Base-by-base conservation (phyloP, 73 alveolate species). In the Effrenium voratum region DNA sequence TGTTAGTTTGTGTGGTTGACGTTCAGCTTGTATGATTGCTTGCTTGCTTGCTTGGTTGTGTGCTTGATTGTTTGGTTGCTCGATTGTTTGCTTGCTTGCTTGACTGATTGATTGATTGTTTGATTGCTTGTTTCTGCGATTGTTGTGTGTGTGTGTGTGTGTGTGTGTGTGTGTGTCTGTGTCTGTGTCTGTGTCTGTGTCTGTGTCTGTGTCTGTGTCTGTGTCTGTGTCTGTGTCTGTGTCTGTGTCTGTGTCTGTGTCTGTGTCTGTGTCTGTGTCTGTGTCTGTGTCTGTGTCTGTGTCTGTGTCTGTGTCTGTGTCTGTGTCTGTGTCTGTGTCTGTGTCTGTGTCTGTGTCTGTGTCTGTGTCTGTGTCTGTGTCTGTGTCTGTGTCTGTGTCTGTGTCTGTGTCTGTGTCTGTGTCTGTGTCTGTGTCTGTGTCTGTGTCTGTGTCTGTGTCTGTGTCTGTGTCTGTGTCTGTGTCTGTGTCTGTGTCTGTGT, bases 121-220 rank as follows among this genome's bases (percentile, higher is more conserved):
- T n/a, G n/a, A n/a, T n/a, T n/a, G n/a, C n/a, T n/a, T n/a, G n/a
- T n/a, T n/a, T n/a, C n/a, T n/a, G n/a, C n/a, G n/a, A n/a, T n/a
- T n/a, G n/a, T n/a, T n/a, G n/a, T n/a, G n/a, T n/a, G n/a, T n/a
- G n/a, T n/a, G n/a, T 55, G 70, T 55, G 70, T 55, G 70, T 55
- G 70, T 55, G 70, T 55, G 70, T 55, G 70, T 55, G 70, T 55
- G 70, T 55, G 70, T 55, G 70, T 55, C 70, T 55, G 70, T 55
- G 70, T 55, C 70, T 55, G 70, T 55, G 70, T 55, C 70, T 55
- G 70, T 55, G 70, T 55, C 70, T 55, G 70, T 55, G 70, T 55
- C 70, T 55, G 70, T 55, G 70, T 55, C 70, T 55, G 70, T 55
- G 70, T 55, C 70, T 55, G 70, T 55, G 70, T 55, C 70, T 55